A percentile compares a stretch with the other conserved stretches of the same genome.
These are phyloP conservation scores for Melianthus villosus DNA, from an alignment of 441 rosid species.

Conservation along the genomic window DNA sequence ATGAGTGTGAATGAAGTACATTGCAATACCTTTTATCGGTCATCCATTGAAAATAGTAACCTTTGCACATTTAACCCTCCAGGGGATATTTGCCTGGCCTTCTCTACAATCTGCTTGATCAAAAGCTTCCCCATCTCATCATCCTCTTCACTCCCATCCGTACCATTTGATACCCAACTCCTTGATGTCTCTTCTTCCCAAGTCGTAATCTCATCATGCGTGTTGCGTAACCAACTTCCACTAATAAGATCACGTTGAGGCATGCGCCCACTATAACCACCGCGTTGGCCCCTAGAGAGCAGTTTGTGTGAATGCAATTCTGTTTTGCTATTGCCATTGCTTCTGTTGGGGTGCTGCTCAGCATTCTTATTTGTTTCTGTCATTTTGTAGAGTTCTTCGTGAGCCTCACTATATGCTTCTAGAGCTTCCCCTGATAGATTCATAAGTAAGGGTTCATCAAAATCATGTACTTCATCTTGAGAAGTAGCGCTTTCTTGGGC, in stretches of 20 bases:
- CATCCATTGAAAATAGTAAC: conserved; percentile 1
- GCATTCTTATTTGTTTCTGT: not conserved
- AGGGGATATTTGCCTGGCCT: conserved; percentile 4
- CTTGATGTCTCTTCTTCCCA: conserved; percentile 4
- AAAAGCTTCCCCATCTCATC: conserved; percentile 4
- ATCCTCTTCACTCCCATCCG: not conserved
- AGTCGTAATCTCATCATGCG: not conserved
- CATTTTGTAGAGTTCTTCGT: not conserved
- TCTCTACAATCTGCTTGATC: conserved; percentile 4
- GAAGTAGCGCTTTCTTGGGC: not conserved
- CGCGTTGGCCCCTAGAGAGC: not conserved
- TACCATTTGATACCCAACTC: conserved; percentile 6
- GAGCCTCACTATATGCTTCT: conserved; percentile 6
- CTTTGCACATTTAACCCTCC: not conserved
- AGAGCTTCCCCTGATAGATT: conserved; percentile 4
- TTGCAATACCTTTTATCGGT: no score
- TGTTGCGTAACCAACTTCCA: not conserved
- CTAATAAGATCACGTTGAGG: not conserved
- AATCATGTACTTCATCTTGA: not conserved
- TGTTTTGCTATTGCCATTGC: not conserved
- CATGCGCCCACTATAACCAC: not conserved
- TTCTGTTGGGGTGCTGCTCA: not conserved
- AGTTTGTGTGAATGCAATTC: not conserved
- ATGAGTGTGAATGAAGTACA: no score
- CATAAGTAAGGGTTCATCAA: not conserved